Base-by-base conservation (phyloP, 257 asterid genomes). In the Solanum infundibuliforme region DNA sequence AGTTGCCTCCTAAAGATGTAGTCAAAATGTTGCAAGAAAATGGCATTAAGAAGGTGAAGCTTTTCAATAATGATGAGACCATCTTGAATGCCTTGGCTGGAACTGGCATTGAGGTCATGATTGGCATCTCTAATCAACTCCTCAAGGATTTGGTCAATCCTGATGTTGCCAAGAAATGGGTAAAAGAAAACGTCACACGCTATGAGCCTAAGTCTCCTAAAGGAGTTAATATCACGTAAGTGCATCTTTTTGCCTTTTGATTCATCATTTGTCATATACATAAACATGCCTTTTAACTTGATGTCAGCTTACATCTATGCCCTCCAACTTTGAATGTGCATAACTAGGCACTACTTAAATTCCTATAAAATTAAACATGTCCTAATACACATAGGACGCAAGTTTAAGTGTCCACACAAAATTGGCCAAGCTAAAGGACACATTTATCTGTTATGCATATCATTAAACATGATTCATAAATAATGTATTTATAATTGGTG, bases 151-250 rank as follows among this genome's bases (percentile, higher is more conserved):
- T 92, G 87, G 76, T 3, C 3, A 41, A 75, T 52, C n/a, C 32
- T 27, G 73, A 84, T 6, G 86, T 84, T 8, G 94, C 95, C 11
- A 74, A 71, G 75, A 87, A 71, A 12, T 90, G 89, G 90, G 94
- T 93, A 12, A 52, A 86, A 11, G 60, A 88, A 39, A 92, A 92
- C 38, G 91, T 92, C 86, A 90, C 88, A 29, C 68, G 55, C 8
- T 90, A 82, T 87, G 86, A 89, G 6, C 88, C 75, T 52, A 82
- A 87, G 29, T 87, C 85, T 39, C 81, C 83, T 4, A 73, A 46
- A 4, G 92, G 89, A 20, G 95, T 93, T 68, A 91, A 90, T n/a
- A 91, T 93, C 88, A 91, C 88, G 94, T 92, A 90, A 43, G 91
- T 82, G 65, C 6, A 5, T 6, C 27, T 16, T 38, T 8, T 86